Evolutionary conservation across 805 yeast genomes (phyloP), one percentile per base, ranked within the genome.

Genomic region (Kodamaea jinghongensis): DNA sequence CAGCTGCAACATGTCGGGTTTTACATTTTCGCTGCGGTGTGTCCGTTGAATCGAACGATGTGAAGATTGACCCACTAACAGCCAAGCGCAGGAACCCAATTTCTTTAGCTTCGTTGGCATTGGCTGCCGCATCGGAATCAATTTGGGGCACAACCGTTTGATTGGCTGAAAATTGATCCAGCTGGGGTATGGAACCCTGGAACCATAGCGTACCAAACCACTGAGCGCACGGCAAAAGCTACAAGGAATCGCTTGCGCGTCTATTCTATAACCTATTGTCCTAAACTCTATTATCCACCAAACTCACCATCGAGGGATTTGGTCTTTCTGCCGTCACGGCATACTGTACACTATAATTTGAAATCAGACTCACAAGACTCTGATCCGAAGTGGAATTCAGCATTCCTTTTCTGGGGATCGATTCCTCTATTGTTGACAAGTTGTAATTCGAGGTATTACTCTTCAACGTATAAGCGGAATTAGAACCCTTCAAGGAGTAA

Each of bases 401-500:
- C 25, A 35, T 25, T n/a, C 38, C 20, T 28, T 35, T 35, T 26
- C 17, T 28, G 8, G 38, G 38, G 13, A 35, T 35, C 11, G 26
- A 14, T 11, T 38, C 41, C 11, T 31, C 42, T 23, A 36, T 31
- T 6, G 39, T 36, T 20, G 39, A 22, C 35, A 32, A 32, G 34
- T 28, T 36, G 39, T 36, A 30, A 12, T 20, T 20, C 8, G 39
- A 35, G 28, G 38, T 28, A 15, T 28, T 16, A 33, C 42, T 39
- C 22, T 30, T 39, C 31, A 39, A 39, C 3, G 42, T 39, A 27
- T 39, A 39, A 10, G 42, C 38, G 34, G 31, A 34, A 26, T 25
- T 29, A 16, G 53, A 44, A 14, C 46, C 43, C 22, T 39, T 45
- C 35, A 50, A 38, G 8, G 55, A 49, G 29, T 38, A 38, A n/a